These are phyloP conservation scores for Dovyalis caffra DNA, from an alignment of 345 rosid genomes.

Conservation along the genomic window DNA sequence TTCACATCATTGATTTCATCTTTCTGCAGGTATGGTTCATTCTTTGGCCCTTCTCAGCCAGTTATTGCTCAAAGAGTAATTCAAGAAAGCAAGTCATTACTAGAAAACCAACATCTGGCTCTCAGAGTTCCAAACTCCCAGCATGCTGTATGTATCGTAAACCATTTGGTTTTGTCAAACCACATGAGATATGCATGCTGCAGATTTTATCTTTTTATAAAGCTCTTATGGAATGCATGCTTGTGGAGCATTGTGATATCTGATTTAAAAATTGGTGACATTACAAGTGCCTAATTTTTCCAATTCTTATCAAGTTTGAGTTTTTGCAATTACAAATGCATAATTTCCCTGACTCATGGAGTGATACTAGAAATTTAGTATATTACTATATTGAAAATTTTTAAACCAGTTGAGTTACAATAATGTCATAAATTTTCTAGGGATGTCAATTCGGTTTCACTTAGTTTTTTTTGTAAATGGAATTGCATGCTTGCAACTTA, in stretches of 20 bases:
- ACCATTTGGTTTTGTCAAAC: neutral
- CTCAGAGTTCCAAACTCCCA: constrained; percentile 32
- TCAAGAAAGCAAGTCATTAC: constrained; percentile 88
- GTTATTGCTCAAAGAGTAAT: constrained; percentile 88
- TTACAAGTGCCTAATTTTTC: neutral
- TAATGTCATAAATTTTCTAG: neutral
- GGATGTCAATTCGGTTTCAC: neutral
- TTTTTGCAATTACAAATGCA: neutral
- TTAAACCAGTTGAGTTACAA: neutral
- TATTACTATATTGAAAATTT: too few species aligned
- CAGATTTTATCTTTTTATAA: neutral
- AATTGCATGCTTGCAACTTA: neutral
- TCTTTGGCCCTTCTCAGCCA: constrained; percentile 93
- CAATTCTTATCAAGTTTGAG: neutral
- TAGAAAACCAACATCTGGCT: constrained; percentile 66
- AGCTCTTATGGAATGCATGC: neutral
- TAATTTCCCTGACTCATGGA: neutral
- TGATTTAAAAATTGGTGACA: neutral
- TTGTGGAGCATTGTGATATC: neutral
- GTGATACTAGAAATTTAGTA: neutral
- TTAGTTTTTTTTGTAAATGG: neutral
- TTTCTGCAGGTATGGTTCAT: constrained; percentile 77
- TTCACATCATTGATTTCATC: neutral
- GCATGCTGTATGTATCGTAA: constrained; percentile 40
- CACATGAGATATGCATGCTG: neutral